Base-by-base conservation (phyloP, 2,329 filamentous ascomycete genomes). In the Monosporascus cannonballus region DNA sequence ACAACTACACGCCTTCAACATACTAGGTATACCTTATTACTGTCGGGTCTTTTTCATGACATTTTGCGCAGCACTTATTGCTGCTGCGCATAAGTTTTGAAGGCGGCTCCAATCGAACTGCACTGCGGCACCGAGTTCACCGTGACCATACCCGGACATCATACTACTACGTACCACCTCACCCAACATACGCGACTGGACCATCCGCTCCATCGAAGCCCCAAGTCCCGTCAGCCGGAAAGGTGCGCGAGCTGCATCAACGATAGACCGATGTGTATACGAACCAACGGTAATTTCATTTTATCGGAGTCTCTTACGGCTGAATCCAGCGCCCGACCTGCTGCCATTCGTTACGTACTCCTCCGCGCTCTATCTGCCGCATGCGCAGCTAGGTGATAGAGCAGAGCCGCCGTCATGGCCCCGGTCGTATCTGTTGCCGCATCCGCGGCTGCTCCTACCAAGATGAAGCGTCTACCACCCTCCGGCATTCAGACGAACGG, bases 401-500 rank as follows among this genome's bases (percentile, higher is more conserved):
- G 54, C 56, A 56, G 54, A 56, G 56, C 58, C 55, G 57, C 53
- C 53, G 53, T 64, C 59, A 84, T 84, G 80, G 78, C 79, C 66
- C 78, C 80, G 56, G 75, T 79, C 64, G 77, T 78, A 64, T 74
- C 77, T 54, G 72, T 74, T 27, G 56, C 61, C 20, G 61, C 61
- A 48, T 59, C 58, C 9, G 61, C 60, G 8, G 49, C 73, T 48
- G 68, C 73, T 60, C 67, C 73, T 54, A 65, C 69, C 59, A 90
- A 90, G 71, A 78, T 82, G 58, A 90, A 90, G 72, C 84, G 86
- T 37, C 84, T 84, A 55, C 74, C 80, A 50, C 83, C 84, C 38
- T 78, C 85, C 47, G 79, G 83, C 45, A 81, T 87, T 53, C 85
- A 87, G 67, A 80, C 83, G 55, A 88, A 87, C 69, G 83, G 84